Evolutionary conservation across 2,329 filamentous ascomycete species (phyloP).

Genomic region (Xylaria polymorpha): DNA sequence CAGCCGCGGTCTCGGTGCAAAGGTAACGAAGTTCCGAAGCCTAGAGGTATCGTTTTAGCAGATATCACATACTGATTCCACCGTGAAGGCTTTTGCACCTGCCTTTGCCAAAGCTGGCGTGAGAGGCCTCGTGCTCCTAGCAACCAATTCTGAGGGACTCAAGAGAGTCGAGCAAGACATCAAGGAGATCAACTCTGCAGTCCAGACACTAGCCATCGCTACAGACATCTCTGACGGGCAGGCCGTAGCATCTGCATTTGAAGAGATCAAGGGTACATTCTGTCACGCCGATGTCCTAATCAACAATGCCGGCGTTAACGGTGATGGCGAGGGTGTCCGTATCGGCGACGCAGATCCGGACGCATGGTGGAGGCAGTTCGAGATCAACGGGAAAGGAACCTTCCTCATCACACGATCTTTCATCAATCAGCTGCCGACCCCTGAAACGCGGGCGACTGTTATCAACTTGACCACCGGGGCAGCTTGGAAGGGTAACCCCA

Average conservation of each 20-base stretch:
- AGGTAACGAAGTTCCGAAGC: slow-evolving; percentile 17
- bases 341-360: slow-evolving; percentile 35
- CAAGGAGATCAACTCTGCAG: slow-evolving; percentile 43
- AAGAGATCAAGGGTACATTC: slow-evolving; percentile 31
- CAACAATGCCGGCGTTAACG: slow-evolving; percentile 36
- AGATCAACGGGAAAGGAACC: slow-evolving; percentile 27
- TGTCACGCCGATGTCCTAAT: slow-evolving; percentile 39
- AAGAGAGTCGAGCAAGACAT: slow-evolving; percentile 51
- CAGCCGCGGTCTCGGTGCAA: slow-evolving; percentile 53
- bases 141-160: slow-evolving; percentile 52
- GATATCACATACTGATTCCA: not conserved
- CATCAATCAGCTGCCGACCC: slow-evolving; percentile 9
- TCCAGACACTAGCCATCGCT: slow-evolving; percentile 29
- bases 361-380: slow-evolving; percentile 39
- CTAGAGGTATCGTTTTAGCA: not conserved
- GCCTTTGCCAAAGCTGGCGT: slow-evolving; percentile 40
- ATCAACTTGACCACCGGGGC: slow-evolving; percentile 46
- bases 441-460: slow-evolving; percentile 40
- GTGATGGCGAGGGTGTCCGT: slow-evolving; percentile 29
- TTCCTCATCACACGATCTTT: slow-evolving; percentile 27
- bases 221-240: slow-evolving; percentile 35
- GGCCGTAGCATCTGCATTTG: slow-evolving; percentile 37
- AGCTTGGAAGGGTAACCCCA: slow-evolving; percentile 38
- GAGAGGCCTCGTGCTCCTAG: slow-evolving; percentile 44
- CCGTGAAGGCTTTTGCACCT: slow-evolving; percentile 37